phyloP scores from a whole-genome alignment of 192 early-diverging fungal species.

The Gigaspora rosea region DNA sequence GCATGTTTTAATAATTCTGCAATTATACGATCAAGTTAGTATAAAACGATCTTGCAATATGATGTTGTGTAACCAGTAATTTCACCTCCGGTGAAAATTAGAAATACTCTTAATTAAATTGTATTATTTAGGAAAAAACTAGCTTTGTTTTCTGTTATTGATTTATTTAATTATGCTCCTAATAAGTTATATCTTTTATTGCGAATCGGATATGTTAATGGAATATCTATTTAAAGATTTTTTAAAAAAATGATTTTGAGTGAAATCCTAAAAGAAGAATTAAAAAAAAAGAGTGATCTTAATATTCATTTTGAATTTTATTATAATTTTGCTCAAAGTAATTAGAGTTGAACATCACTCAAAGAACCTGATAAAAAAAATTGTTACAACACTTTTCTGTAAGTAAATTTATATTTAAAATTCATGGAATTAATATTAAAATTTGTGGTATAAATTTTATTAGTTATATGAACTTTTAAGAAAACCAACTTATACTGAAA shows the following conservation, averaged over 20 bases:
- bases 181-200: conserved; percentile 7
- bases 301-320: too few species aligned
- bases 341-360: not conserved
- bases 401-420: not conserved
- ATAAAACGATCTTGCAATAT: too few species aligned
- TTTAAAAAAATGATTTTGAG: conserved; percentile 5
- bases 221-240: conserved; percentile 5
- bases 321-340: not conserved
- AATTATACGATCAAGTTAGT: too few species aligned
- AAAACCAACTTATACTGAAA: not conserved
- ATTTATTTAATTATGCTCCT: conserved; percentile 2
- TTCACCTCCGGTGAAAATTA: too few species aligned
- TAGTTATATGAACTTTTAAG: not conserved
- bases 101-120: too few species aligned
- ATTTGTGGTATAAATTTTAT: conserved; percentile 1
- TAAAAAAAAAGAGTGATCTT: not conserved
- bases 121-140: not conserved
- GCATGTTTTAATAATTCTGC: too few species aligned
- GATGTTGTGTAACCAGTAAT: too few species aligned
- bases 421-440: not conserved
- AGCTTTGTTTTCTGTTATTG: not conserved
- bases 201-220: not conserved
- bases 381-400: not conserved
- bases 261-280: not conserved
- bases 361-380: not conserved